Conservation (phyloP, 1,284 basidiomycete genomes). For the Hemileia vastatrix region DNA sequence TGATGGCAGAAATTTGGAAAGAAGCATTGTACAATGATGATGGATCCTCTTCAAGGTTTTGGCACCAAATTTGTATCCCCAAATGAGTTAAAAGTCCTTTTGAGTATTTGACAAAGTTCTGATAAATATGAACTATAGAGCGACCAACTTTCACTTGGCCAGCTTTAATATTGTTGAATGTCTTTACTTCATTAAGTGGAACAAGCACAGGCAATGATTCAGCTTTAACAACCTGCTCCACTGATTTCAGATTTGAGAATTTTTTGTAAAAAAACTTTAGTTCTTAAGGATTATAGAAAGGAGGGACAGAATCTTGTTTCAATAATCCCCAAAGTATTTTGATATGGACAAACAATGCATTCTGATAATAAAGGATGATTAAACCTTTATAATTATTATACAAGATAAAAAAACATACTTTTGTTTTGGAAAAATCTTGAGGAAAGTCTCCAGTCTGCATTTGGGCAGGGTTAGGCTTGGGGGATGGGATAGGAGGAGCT, state of each 20-base stretch:
- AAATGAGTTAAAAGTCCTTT: not conserved
- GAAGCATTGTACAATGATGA: conserved; percentile 1
- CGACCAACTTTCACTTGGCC: not conserved
- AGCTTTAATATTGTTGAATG: not conserved
- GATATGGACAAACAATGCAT: conserved; percentile 13
- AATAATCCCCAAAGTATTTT: conserved; percentile 20
- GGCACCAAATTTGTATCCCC: conserved; percentile 8
- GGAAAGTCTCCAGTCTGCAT: conserved; percentile 1
- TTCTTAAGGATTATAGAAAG: not conserved
- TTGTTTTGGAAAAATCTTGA: not conserved
- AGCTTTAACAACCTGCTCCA: not conserved
- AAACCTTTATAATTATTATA: too few species aligned
- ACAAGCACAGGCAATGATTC: not conserved
- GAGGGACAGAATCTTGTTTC: conserved; percentile 3
- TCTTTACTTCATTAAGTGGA: not conserved
- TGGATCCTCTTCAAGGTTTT: conserved; percentile 1
- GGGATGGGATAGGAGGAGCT: not conserved
- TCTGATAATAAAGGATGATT: too few species aligned
- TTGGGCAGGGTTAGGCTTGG: not conserved
- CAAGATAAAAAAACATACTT: not conserved
- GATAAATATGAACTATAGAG: not conserved
- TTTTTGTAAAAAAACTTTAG: conserved; percentile 5
- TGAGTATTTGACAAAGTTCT: conserved; percentile 2
- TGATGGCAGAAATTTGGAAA: conserved; percentile 2
- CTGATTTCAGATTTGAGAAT: not conserved